phyloP scores from a whole-genome alignment of 768 basidiomycete species.

The Kwoniella mangroviensis region DNA sequence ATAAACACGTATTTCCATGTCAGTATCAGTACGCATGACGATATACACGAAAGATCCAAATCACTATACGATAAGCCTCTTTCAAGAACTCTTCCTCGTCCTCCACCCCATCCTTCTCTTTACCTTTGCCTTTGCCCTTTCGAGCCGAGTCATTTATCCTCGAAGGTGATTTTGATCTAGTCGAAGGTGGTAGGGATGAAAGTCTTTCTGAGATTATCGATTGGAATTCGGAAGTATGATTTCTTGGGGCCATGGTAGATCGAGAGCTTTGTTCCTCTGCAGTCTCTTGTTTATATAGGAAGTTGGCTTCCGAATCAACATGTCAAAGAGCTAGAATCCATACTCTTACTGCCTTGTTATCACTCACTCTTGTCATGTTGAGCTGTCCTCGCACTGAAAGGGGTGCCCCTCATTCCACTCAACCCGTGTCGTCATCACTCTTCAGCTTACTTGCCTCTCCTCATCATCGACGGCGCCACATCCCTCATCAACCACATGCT shows the following conservation, averaged over 20 bases:
- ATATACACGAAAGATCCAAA: conserved; percentile 4
- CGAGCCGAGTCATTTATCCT: not conserved
- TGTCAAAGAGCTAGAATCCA: too few relatives aligned
- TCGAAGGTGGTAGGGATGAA: conserved; percentile 11
- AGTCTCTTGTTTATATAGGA: too few relatives aligned
- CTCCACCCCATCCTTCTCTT: conserved; percentile 16
- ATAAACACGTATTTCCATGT: not conserved
- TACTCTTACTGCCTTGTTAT: not conserved
- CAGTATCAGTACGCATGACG: too few relatives aligned
- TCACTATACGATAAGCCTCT: conserved; percentile 56
- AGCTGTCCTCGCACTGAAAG: not conserved
- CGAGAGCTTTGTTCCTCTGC: too few relatives aligned
- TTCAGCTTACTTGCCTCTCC: not conserved
- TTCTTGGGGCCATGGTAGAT: conserved; percentile 24
- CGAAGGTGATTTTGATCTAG: conserved; percentile 24
- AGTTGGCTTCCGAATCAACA: too few relatives aligned
- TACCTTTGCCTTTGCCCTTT: conserved; percentile 17
- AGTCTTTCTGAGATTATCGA: conserved; percentile 25
- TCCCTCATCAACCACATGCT: not conserved
- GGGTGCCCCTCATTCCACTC: conserved; percentile 6
- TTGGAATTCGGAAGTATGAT: conserved; percentile 32
- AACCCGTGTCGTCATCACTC: conserved; percentile 17
- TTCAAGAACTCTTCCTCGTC: conserved; percentile 50
- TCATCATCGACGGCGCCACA: conserved; percentile 6
- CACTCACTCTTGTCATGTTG: not conserved